Conservation (phyloP, 768 basidiomycete genomes). For the Lentinus brumalis region DNA sequence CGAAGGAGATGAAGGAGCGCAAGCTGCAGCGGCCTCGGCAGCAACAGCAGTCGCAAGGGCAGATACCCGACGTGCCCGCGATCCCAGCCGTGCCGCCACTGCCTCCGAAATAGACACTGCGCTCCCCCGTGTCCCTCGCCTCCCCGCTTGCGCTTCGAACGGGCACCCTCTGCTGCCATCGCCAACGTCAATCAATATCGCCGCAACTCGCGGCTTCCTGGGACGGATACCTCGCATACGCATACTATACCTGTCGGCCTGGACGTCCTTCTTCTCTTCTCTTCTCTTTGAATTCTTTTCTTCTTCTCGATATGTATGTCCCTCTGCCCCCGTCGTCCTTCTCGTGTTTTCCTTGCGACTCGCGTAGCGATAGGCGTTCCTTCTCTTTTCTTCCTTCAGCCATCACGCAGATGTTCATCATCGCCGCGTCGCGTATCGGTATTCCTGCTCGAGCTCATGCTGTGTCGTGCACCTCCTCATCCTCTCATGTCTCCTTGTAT, state of each 20-base stretch:
- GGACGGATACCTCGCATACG: conserved; percentile 32
- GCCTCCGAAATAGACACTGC: conserved; percentile 17
- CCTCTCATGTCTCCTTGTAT: background rate
- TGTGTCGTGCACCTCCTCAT: background rate
- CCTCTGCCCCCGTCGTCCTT: background rate
- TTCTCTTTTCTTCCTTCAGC: background rate
- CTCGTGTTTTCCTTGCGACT: background rate
- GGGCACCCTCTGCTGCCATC: background rate
- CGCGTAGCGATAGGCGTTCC: background rate
- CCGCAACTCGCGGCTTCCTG: conserved; percentile 3
- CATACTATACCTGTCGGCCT: conserved; percentile 29
- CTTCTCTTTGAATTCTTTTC: background rate
- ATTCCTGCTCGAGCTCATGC: background rate
- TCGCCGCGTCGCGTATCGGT: background rate
- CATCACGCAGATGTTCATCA: background rate
- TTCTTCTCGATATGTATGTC: background rate
- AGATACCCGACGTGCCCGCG: conserved; percentile 34
- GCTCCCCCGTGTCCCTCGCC: background rate
- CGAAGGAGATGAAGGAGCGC: conserved; percentile 58
- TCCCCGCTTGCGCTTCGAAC: background rate
- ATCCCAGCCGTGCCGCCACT: conserved; percentile 29
- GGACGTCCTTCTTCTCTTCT: conserved; percentile 1
- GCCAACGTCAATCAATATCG: background rate
- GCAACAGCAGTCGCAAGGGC: conserved; percentile 10
- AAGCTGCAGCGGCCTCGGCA: conserved; percentile 56